Evolutionary conservation across 176 grass and related monocot genomes (phyloP).

Genomic region (Coix lacrymajobi): DNA sequence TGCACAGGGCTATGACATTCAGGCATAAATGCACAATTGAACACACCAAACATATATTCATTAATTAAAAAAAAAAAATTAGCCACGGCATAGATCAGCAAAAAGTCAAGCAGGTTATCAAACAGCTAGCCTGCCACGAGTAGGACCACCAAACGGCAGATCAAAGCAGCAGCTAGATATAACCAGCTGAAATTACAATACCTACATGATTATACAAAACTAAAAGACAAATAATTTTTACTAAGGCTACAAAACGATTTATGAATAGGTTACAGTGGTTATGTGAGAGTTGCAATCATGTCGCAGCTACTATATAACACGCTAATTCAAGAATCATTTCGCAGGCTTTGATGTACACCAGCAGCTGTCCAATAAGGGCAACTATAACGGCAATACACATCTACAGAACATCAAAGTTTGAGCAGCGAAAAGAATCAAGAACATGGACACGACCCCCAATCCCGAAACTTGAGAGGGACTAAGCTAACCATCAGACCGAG

Average conservation of each 20-base stretch:
- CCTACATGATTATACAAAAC: neutral
- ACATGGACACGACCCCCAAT: neutral
- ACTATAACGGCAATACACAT: neutral
- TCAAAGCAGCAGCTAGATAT: neutral
- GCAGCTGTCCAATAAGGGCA: neutral
- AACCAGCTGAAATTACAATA: neutral
- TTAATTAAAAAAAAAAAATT: too few species aligned
- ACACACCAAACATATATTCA: neutral
- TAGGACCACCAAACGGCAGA: neutral
- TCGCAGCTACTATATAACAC: neutral
- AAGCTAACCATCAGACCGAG: neutral
- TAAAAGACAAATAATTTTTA: neutral
- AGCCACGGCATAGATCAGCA: neutral
- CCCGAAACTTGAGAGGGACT: neutral
- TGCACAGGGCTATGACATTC: too few species aligned
- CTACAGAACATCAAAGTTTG: neutral
- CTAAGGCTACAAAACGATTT: too few species aligned
- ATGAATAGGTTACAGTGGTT: neutral
- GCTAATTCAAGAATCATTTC: neutral
- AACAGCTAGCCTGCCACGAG: neutral
- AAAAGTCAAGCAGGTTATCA: neutral
- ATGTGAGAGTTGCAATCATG: neutral
- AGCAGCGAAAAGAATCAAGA: neutral
- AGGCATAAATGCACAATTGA: neutral
- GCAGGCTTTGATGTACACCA: fast-evolving